A percentile compares a stretch with the other conserved stretches of the same genome.
Evolutionary conservation across 2,329 filamentous ascomycete genomes (phyloP).

Genomic region (Fusarium secorum): DNA sequence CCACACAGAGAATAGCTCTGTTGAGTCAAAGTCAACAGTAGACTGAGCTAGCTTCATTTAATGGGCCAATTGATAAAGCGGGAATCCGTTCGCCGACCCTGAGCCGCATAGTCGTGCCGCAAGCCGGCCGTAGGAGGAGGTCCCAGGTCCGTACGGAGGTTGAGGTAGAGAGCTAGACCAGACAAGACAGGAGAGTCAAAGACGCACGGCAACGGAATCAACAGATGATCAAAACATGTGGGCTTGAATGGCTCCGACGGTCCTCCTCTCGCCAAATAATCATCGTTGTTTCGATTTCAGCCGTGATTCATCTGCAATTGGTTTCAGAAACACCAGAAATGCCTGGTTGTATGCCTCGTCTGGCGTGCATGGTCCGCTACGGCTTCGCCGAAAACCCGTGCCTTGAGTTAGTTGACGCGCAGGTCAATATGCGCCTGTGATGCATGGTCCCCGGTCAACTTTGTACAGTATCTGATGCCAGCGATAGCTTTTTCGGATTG

Average conservation of each 20-base stretch:
- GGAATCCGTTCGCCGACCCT: neutral
- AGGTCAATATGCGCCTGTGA: neutral
- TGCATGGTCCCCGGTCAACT: slow-evolving; percentile 1
- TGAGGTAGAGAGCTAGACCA: neutral
- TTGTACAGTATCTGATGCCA: neutral
- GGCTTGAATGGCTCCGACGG: neutral
- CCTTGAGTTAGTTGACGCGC: slow-evolving; percentile 5
- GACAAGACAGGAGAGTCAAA: neutral
- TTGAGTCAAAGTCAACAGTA: neutral
- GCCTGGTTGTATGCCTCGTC: slow-evolving; percentile 1
- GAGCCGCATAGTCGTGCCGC: neutral
- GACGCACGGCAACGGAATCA: neutral
- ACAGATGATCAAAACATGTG: neutral
- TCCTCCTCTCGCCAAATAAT: neutral
- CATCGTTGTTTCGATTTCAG: neutral
- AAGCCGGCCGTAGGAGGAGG: neutral
- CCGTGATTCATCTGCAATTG: neutral
- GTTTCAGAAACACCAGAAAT: neutral
- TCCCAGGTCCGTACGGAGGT: neutral
- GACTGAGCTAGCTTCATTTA: neutral
- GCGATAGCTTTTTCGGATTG: neutral
- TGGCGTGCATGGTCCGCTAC: slow-evolving; percentile 11
- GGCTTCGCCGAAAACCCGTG: slow-evolving; percentile 19
- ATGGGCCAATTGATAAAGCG: neutral
- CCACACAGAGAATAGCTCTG: neutral